These are phyloP conservation scores for Malus orientalis DNA, from an alignment of 306 rosid species.

Conservation along the genomic window DNA sequence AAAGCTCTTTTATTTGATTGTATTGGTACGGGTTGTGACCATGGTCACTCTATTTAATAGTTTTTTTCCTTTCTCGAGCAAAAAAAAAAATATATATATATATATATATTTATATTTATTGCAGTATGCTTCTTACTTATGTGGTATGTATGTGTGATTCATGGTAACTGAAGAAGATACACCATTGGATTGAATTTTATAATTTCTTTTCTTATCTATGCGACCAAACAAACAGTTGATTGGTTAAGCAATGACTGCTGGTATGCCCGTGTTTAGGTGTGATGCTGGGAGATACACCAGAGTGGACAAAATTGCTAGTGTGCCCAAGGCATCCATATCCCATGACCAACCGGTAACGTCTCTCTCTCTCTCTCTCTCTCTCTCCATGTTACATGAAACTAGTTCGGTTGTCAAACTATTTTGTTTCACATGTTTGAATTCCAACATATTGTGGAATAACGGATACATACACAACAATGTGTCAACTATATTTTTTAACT, in stretches of 20 bases:
- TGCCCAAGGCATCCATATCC: slow-evolving; percentile 75
- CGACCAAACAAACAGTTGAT: neutral
- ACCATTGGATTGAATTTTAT: neutral
- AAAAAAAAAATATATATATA: no score
- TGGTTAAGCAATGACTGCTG: neutral
- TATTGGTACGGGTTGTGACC: no score
- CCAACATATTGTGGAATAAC: neutral
- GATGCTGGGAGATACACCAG: slow-evolving; percentile 72
- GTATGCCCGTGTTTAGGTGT: slow-evolving; percentile 35
- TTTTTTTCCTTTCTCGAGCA: no score
- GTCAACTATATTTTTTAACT: neutral
- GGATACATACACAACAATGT: neutral
- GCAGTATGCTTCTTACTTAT: neutral
- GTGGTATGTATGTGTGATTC: neutral
- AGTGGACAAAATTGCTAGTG: slow-evolving; percentile 44
- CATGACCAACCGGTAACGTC: slow-evolving; percentile 71
- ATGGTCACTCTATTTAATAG: no score
- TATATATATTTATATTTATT: no score
- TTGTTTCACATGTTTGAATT: neutral
- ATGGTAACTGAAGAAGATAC: neutral
- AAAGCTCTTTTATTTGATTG: no score
- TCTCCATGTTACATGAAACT: neutral
- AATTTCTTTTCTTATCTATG: no score
- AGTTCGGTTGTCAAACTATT: neutral
- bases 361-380: neutral